Base-by-base conservation (phyloP, 345 rosid species). In the Populus simonii region DNA sequence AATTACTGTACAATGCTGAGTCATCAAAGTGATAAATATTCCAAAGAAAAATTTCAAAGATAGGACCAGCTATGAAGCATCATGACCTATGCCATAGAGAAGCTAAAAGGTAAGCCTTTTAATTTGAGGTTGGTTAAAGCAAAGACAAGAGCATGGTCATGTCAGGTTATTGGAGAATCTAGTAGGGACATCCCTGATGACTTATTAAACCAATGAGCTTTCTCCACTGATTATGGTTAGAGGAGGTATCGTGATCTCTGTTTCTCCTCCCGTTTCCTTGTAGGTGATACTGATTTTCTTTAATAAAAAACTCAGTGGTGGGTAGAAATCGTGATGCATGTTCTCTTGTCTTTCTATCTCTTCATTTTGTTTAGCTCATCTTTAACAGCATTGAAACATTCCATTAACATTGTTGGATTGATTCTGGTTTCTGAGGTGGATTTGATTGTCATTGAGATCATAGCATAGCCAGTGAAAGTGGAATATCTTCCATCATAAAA, bases 181-280 rank as follows among this genome's bases (percentile, higher is more conserved):
- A 22, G 13, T 23, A 51, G 36, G 36, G 51, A 76, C 73, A 68
- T 69, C 29, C 16, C 29, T 29, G 70, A 74, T 63, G 77, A 45
- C 17, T 65, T 53, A 15, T 71, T 45, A 31, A 41, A 63, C 25
- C 23, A 27, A 25, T 62, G 45, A 23, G 3, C 29, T 25, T 65
- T 43, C 31, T 1, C 5, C n/a, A 9, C 10, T 43, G 12, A 11
- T 74, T 41, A 17, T 65, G 57, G 49, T 67, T 61, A 25, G n/a
- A 57, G 25, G 49, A 59, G 49, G 38, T 73, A 36, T 35, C 17
- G 3, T 73, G 27, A 8, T 5, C 45, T 53, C 45, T 33, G 45
- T 31, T 43, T 51, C 31, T 53, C 12, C 13, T 31, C 36, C 10
- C 13, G 36, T n/a, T 73, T 57, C n/a, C 45, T 47, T 15, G 69